Evolutionary conservation across 768 basidiomycete species (phyloP).

Genomic region (Royoungia palumana): DNA sequence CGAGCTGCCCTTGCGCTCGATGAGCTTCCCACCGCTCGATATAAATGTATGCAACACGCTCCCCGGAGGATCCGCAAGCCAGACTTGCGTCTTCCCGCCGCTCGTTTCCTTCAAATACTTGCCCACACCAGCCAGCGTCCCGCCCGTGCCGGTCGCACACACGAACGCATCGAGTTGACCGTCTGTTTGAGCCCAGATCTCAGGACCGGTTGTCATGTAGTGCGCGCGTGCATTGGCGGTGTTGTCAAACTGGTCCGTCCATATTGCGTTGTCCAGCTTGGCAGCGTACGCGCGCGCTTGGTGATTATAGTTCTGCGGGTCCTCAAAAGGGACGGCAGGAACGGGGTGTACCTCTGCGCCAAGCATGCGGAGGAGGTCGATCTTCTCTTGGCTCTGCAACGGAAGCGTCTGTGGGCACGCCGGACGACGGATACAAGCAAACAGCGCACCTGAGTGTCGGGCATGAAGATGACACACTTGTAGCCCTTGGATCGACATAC

Average conservation of each 20-base stretch:
- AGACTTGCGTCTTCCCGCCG: slow-evolving; percentile 74
- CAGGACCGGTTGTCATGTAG: slow-evolving; percentile 89
- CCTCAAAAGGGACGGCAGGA: slow-evolving; percentile 93
- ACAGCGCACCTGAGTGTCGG: slow-evolving; percentile 71
- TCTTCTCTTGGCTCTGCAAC: slow-evolving; percentile 91
- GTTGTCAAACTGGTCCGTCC: slow-evolving; percentile 99
- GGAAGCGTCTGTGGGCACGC: neutral
- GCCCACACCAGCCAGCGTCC: slow-evolving; percentile 89
- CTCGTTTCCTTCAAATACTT: slow-evolving; percentile 82
- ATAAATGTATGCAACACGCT: slow-evolving; percentile 86
- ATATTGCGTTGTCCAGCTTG: slow-evolving; percentile 73
- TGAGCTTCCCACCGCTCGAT: slow-evolving; percentile 70
- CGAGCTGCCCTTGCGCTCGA: slow-evolving; percentile 78
- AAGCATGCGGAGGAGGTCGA: slow-evolving; percentile 94
- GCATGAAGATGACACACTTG: slow-evolving; percentile 99
- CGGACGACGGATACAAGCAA: neutral
- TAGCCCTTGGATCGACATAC: slow-evolving; percentile 93
- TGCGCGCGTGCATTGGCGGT: slow-evolving; percentile 86
- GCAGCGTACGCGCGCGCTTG: slow-evolving; percentile 89
- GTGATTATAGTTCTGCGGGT: slow-evolving; percentile 97
- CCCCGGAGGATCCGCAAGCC: slow-evolving; percentile 97
- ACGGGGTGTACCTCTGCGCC: slow-evolving; percentile 97
- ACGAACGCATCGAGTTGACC: slow-evolving; percentile 87
- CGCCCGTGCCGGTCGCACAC: slow-evolving; percentile 94
- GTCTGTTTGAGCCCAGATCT: slow-evolving; percentile 89